A percentile compares a stretch with the other conserved stretches of the same genome.
Evolutionary conservation across 768 basidiomycete genomes (phyloP).

Genomic region (Aureoboletus auriporus): DNA sequence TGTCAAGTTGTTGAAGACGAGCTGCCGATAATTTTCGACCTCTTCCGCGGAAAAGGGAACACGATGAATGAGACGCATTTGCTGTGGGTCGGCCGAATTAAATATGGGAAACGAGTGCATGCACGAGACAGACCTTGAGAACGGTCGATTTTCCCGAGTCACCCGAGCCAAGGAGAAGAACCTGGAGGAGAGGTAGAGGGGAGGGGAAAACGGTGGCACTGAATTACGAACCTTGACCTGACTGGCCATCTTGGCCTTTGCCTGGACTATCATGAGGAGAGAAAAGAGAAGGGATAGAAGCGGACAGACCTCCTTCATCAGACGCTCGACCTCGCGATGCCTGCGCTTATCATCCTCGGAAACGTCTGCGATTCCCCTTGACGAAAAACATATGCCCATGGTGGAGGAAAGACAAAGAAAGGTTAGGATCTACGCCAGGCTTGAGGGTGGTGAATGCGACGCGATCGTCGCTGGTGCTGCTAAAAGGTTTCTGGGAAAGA

Average conservation of each 20-base stretch:
- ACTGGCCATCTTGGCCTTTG: slow-evolving; percentile 62
- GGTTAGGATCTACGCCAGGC: slow-evolving; percentile 11
- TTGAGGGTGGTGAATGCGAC: background rate
- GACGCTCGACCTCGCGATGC: slow-evolving; percentile 72
- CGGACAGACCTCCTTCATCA: slow-evolving; percentile 63
- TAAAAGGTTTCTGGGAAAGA: too few relatives aligned
- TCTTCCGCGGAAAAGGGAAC: slow-evolving; percentile 80
- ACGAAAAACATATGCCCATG: slow-evolving; percentile 83
- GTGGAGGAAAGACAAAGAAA: slow-evolving; percentile 4
- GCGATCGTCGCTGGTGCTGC: too few relatives aligned
- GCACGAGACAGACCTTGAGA: slow-evolving; percentile 60
- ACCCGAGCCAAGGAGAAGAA: slow-evolving; percentile 87
- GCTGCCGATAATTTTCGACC: slow-evolving; percentile 84
- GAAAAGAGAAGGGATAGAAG: background rate
- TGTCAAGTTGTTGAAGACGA: slow-evolving; percentile 90
- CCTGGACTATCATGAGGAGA: slow-evolving; percentile 37
- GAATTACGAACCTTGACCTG: slow-evolving; percentile 66
- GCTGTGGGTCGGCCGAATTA: slow-evolving; percentile 40
- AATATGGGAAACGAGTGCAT: background rate
- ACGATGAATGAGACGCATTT: slow-evolving; percentile 96
- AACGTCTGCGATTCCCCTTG: slow-evolving; percentile 49
- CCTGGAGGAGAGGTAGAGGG: slow-evolving; percentile 36
- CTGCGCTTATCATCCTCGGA: slow-evolving; percentile 64
- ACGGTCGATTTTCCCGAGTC: slow-evolving; percentile 93
- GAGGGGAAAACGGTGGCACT: background rate